Percentiles rank a stretch among this genome's conserved stretches.
phyloP scores from a whole-genome alignment of 225 moss, liverwort and hornwort species.

The Bryoerythrophyllum caledonicum region DNA sequence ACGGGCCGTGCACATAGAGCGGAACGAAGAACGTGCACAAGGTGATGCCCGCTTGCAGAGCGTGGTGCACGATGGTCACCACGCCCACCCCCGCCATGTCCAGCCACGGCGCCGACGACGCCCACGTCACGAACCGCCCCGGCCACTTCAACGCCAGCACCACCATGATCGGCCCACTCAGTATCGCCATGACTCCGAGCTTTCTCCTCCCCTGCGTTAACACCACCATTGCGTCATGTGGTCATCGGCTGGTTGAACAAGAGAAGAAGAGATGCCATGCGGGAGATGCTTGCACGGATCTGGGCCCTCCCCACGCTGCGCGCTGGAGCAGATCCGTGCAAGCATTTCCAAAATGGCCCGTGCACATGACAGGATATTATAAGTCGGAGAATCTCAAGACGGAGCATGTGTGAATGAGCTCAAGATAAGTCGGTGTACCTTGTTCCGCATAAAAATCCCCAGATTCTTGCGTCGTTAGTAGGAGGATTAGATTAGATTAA shows the following conservation, averaged over 20 bases:
- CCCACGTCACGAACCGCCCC: constrained; percentile 27
- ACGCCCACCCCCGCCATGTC: constrained; percentile 7
- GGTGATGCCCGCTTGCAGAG: constrained; percentile 22
- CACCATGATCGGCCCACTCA: constrained; percentile 42
- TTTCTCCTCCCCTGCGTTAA: background rate
- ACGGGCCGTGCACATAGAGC: constrained; percentile 30
- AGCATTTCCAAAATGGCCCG: too few relatives aligned
- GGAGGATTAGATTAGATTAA: too few relatives aligned
- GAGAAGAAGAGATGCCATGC: background rate
- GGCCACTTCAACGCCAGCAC: constrained; percentile 25
- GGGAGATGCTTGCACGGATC: constrained; percentile 30
- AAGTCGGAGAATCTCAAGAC: background rate
- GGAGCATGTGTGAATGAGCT: background rate
- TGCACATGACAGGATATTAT: background rate
- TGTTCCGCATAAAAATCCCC: background rate
- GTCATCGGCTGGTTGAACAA: background rate
- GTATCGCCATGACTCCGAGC: constrained; percentile 24
- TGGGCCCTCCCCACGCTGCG: constrained; percentile 7
- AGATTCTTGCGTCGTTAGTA: background rate
- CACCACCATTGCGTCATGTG: background rate
- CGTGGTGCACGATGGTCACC: constrained; percentile 5
- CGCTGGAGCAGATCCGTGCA: too few relatives aligned
- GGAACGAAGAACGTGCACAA: constrained; percentile 34
- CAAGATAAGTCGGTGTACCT: background rate
- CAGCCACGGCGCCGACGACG: constrained; percentile 28